Evolutionary conservation across 495 filamentous ascomycete species (phyloP).

Genomic region (Tuber microsphaerosporum): DNA sequence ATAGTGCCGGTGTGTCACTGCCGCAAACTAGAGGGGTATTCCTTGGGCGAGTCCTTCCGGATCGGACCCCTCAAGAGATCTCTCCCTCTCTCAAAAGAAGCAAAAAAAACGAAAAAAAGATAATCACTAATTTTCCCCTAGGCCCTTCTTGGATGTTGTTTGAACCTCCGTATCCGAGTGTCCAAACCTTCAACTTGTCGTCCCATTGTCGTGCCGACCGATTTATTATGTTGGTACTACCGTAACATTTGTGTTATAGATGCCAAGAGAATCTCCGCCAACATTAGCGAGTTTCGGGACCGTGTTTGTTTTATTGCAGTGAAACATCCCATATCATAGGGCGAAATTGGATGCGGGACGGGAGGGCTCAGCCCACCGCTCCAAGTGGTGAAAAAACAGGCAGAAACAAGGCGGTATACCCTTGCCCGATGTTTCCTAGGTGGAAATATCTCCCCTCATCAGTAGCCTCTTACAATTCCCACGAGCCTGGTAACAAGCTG

Average conservation of each 20-base stretch:
- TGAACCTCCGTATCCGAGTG: neutral
- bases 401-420: neutral
- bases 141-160: neutral
- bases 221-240: neutral
- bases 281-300: neutral
- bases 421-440: neutral
- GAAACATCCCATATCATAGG: conserved; percentile 4
- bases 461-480: neutral
- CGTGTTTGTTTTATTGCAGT: neutral
- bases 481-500: neutral
- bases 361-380: neutral
- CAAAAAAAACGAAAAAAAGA: neutral
- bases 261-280: neutral
- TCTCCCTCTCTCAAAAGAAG: neutral
- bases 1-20: neutral
- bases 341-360: conserved; percentile 1
- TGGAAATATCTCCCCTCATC: neutral
- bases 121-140: neutral
- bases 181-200: neutral
- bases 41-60: neutral
- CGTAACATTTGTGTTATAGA: neutral
- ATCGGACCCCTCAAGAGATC: neutral
- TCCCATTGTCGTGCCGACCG: neutral
- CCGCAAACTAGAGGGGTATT: neutral
- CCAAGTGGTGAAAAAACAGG: neutral